These are phyloP conservation scores for Yarrowia sp. DNA, from an alignment of 805 yeast species.

Conservation along the genomic window DNA sequence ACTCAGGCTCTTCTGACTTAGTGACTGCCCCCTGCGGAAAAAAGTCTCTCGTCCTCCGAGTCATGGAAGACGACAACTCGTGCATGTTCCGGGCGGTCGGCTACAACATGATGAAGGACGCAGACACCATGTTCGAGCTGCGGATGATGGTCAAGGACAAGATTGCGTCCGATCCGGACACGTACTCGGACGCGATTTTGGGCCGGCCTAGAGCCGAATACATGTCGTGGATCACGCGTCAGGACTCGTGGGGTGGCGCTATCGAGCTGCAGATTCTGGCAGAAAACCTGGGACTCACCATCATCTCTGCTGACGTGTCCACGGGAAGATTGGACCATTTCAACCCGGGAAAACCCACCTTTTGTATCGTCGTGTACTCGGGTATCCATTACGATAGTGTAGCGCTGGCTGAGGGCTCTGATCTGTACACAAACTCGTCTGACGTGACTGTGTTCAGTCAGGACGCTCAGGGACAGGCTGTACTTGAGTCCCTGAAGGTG, in stretches of 20 bases:
- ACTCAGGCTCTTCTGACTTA: background rate
- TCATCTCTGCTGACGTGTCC: slow-evolving; percentile 70
- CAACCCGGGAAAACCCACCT: slow-evolving; percentile 54
- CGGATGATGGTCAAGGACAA: slow-evolving; percentile 60
- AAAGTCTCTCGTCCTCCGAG: slow-evolving; percentile 51
- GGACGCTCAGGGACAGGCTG: slow-evolving; percentile 47
- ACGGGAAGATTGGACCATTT: slow-evolving; percentile 65
- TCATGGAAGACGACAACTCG: slow-evolving; percentile 78
- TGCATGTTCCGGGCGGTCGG: slow-evolving; percentile 74
- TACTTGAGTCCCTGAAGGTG: slow-evolving; percentile 52
- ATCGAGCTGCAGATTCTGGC: slow-evolving; percentile 73
- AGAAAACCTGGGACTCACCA: slow-evolving; percentile 58
- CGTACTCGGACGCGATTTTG: slow-evolving; percentile 63
- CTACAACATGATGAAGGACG: slow-evolving; percentile 57
- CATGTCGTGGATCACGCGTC: slow-evolving; percentile 64
- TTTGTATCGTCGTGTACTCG: slow-evolving; percentile 64
- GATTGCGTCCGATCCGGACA: slow-evolving; percentile 54
- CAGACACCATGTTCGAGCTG: slow-evolving; percentile 57
- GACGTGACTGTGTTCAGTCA: slow-evolving; percentile 55
- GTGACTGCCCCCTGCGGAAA: slow-evolving; percentile 18
- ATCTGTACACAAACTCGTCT: slow-evolving; percentile 43
- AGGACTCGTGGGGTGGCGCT: slow-evolving; percentile 83
- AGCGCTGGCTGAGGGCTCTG: slow-evolving; percentile 51
- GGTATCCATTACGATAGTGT: slow-evolving; percentile 79
- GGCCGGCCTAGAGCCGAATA: slow-evolving; percentile 61